Evolutionary conservation across 306 rosid genomes (phyloP).

Genomic region (Dalbergia cochinchinensis): DNA sequence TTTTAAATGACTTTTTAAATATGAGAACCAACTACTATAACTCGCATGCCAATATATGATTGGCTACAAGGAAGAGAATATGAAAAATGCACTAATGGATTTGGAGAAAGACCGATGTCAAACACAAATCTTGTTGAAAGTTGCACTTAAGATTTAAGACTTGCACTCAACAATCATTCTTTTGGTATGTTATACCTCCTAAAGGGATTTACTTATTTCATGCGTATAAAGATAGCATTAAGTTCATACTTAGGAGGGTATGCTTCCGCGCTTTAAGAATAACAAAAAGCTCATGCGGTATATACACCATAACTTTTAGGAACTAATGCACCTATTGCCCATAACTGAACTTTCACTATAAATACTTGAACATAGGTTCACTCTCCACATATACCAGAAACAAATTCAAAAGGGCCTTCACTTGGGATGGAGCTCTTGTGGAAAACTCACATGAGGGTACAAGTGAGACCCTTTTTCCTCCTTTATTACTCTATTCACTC

Average conservation of each 20-base stretch:
- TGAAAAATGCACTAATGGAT: constrained; percentile 3
- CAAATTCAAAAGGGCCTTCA: constrained; percentile 20
- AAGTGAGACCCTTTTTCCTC: constrained; percentile 35
- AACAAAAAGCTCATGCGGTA: constrained; percentile 8
- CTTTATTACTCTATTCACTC: constrained; percentile 17
- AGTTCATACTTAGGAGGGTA: neutral
- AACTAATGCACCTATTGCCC: constrained; percentile 21
- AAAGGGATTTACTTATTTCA: neutral
- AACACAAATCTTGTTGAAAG: neutral
- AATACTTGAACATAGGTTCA: constrained; percentile 37
- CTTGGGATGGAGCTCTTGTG: constrained; percentile 46
- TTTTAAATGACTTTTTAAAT: no score
- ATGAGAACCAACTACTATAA: no score
- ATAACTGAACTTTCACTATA: constrained; percentile 44
- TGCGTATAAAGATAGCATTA: constrained; percentile 2
- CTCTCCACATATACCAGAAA: constrained; percentile 33
- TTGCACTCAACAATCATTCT: neutral
- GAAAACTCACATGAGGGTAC: constrained; percentile 46
- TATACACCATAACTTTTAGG: constrained; percentile 15
- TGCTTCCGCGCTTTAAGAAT: constrained; percentile 1
- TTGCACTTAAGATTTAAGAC: neutral
- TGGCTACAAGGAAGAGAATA: neutral
- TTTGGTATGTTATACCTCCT: neutral
- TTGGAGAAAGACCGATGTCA: constrained; percentile 10
- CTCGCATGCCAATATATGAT: no score